Conservation (phyloP, 768 basidiomycete genomes). For the Tulasnella sp. region DNA sequence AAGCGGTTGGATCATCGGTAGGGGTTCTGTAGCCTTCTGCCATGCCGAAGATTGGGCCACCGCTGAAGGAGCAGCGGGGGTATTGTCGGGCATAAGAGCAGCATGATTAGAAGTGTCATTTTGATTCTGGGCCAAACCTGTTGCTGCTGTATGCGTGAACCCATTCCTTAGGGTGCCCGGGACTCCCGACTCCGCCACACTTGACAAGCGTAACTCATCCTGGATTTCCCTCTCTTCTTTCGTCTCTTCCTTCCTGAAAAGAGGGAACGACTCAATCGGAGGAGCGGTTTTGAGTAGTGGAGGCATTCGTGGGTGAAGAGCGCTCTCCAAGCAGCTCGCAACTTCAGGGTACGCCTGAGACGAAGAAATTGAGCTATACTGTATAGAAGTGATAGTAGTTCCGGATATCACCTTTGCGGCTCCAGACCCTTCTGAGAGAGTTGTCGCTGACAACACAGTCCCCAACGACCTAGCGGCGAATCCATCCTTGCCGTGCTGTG, state of each 20-base stretch:
- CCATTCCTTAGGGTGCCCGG: not conserved
- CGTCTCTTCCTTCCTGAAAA: constrained; percentile 62
- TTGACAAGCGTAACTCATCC: constrained; percentile 37
- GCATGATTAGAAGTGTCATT: no score
- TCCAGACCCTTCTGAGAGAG: not conserved
- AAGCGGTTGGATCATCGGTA: not conserved
- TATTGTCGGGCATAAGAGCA: not conserved
- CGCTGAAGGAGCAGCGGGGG: not conserved
- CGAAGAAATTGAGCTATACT: not conserved
- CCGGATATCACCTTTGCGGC: not conserved
- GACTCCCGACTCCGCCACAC: not conserved
- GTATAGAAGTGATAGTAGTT: not conserved
- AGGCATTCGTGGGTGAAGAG: constrained; percentile 77
- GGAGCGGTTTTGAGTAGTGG: constrained; percentile 68
- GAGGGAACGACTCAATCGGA: constrained; percentile 55
- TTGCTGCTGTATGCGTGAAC: not conserved
- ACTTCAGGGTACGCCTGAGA: not conserved
- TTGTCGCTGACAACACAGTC: constrained; percentile 24
- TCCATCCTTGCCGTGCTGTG: constrained; percentile 45
- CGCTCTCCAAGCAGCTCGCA: constrained; percentile 46
- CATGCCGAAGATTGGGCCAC: not conserved
- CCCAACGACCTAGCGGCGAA: constrained; percentile 22
- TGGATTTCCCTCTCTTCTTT: constrained; percentile 56
- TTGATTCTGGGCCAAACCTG: not conserved
- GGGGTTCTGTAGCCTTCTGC: no score